These are phyloP conservation scores for Camelina sativa DNA, from an alignment of 345 rosid genomes.

Conservation along the genomic window DNA sequence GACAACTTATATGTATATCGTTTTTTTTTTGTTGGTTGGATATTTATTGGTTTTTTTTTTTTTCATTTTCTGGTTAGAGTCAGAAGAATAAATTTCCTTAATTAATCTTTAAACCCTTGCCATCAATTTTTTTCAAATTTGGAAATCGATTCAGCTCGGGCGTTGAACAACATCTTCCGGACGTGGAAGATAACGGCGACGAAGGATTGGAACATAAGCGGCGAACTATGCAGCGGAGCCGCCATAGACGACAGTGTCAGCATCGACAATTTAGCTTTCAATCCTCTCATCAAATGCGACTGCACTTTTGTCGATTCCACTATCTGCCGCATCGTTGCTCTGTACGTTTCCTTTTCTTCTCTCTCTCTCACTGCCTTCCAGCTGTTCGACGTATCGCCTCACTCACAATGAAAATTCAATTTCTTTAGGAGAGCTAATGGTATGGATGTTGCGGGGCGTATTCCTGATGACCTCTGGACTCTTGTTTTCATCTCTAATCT, in stretches of 20 bases:
- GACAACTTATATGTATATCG: background rate
- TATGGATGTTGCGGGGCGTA: conserved; percentile 34
- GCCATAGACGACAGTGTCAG: conserved; percentile 41
- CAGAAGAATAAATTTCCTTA: background rate
- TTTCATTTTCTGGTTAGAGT: background rate
- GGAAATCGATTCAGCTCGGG: conserved; percentile 41
- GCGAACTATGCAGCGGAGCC: conserved; percentile 62
- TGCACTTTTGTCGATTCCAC: conserved; percentile 48
- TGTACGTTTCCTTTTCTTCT: conserved; percentile 26
- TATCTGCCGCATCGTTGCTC: conserved; percentile 40
- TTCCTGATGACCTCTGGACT: conserved; percentile 48
- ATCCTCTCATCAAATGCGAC: conserved; percentile 68
- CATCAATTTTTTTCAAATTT: background rate
- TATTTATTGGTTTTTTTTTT: background rate
- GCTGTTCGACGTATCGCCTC: conserved; percentile 33
- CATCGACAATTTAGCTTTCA: conserved; percentile 34
- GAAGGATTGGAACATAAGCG: conserved; percentile 55
- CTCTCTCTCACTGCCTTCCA: conserved; percentile 6
- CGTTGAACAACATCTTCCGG: conserved; percentile 55
- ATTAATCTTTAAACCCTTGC: background rate
- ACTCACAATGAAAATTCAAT: background rate
- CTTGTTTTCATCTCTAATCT: conserved; percentile 43
- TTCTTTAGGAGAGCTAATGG: conserved; percentile 39
- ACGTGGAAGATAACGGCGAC: conserved; percentile 51
- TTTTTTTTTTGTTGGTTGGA: background rate